A percentile compares a stretch with the other conserved stretches of the same genome.
Evolutionary conservation across 2,329 filamentous ascomycete species (phyloP).

Genomic region (Huntiella abstrusa): DNA sequence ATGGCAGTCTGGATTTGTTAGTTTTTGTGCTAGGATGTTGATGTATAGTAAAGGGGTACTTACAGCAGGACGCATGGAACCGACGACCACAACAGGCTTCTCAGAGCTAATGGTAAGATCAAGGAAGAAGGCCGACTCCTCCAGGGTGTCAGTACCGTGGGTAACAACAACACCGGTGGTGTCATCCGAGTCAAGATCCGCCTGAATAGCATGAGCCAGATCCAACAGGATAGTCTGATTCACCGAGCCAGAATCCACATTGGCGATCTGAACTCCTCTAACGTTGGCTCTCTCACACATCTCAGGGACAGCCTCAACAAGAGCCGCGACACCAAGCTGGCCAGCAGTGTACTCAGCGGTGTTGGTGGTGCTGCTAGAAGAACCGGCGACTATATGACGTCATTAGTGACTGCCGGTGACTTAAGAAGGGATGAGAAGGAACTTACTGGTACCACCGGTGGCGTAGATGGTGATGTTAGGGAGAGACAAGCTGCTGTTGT

Average conservation of each 20-base stretch:
- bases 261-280: conserved; percentile 31
- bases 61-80: conserved; percentile 39
- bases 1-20: conserved; percentile 26
- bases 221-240: conserved; percentile 29
- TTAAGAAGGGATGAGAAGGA: not conserved
- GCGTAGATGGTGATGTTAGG: conserved; percentile 39
- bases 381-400: conserved; percentile 25
- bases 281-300: conserved; percentile 35
- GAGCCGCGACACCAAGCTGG: conserved; percentile 27
- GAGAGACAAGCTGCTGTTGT: conserved; percentile 22
- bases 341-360: conserved; percentile 25
- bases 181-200: conserved; percentile 24
- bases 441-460: conserved; percentile 33
- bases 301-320: conserved; percentile 36
- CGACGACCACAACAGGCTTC: conserved; percentile 41
- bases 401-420: not conserved
- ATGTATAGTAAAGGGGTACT: not conserved
- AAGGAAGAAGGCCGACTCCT: conserved; percentile 45
- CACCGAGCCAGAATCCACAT: conserved; percentile 28
- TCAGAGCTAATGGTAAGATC: conserved; percentile 35
- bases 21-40: not conserved
- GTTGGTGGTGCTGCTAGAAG: conserved; percentile 27
- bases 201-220: conserved; percentile 28
- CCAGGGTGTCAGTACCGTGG: conserved; percentile 46
- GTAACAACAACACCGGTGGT: conserved; percentile 37